phyloP scores from a whole-genome alignment of 805 yeast genomes.

The Wickerhamiella sorbophila region DNA sequence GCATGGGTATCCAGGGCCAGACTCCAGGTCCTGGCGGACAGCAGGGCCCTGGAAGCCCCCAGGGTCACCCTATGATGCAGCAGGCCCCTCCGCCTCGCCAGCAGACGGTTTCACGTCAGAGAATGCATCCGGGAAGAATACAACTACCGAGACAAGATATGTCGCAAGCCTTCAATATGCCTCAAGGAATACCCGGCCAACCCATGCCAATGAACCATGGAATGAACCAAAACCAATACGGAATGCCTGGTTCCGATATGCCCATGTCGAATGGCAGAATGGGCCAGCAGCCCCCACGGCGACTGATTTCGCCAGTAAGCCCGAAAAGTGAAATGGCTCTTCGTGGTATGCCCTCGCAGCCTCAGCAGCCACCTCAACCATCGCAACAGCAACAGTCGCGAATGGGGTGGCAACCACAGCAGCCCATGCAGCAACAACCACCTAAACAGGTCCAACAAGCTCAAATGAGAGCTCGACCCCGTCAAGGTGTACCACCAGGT shows the following conservation, averaged over 20 bases:
- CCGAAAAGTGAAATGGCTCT: no score
- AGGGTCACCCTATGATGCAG: background rate
- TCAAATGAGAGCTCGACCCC: slow-evolving; percentile 19
- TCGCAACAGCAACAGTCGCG: no score
- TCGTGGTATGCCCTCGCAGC: no score
- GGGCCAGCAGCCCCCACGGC: no score
- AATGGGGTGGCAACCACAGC: no score
- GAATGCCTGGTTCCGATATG: no score
- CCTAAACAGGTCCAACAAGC: slow-evolving; percentile 15
- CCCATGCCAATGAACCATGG: no score
- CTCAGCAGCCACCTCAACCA: no score
- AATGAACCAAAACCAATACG: no score
- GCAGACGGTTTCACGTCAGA: background rate
- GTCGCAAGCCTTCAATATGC: background rate
- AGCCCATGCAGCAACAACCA: no score
- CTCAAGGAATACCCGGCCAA: background rate
- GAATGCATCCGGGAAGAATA: slow-evolving; percentile 3
- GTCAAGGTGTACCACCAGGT: slow-evolving; percentile 16
- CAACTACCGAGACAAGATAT: slow-evolving; percentile 1
- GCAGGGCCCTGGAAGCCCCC: background rate
- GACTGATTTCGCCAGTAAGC: no score
- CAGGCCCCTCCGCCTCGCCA: background rate
- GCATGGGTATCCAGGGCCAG: background rate
- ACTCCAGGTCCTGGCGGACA: background rate
- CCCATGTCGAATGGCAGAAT: no score